These are phyloP conservation scores for Teratosphaeria destructans DNA, from an alignment of 2,329 filamentous ascomycete genomes.

Conservation along the genomic window DNA sequence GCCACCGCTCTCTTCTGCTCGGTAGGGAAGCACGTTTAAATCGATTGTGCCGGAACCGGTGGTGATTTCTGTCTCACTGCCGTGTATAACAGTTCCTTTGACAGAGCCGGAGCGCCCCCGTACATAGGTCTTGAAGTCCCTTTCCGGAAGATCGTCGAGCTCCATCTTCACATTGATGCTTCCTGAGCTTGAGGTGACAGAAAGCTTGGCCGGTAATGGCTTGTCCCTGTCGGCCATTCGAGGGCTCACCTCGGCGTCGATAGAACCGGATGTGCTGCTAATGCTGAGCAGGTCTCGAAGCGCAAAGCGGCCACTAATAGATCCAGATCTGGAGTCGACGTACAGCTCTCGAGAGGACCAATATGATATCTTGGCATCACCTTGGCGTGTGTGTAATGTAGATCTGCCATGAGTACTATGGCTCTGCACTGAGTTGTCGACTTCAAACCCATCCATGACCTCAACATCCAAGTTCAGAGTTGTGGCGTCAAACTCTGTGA, in stretches of 20 bases:
- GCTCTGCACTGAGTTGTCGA: neutral
- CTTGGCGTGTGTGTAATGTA: conserved; percentile 26
- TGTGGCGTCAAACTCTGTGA: conserved; percentile 26
- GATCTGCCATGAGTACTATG: conserved; percentile 20
- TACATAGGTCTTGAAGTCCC: conserved; percentile 32
- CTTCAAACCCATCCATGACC: conserved; percentile 23
- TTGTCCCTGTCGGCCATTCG: conserved; percentile 21
- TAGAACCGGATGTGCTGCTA: conserved; percentile 30
- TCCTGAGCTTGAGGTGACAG: conserved; percentile 26
- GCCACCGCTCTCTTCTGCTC: conserved; percentile 8
- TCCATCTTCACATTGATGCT: conserved; percentile 28
- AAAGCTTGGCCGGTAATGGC: conserved; percentile 28
- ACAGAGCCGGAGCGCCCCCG: conserved; percentile 30
- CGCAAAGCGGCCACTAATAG: conserved; percentile 32
- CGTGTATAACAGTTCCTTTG: conserved; percentile 31
- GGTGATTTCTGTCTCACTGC: conserved; percentile 26
- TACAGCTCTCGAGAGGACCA: conserved; percentile 29
- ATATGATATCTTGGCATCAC: conserved; percentile 22
- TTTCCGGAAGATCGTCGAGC: conserved; percentile 21
- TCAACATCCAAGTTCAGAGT: conserved; percentile 30
- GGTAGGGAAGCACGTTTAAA: conserved; percentile 28
- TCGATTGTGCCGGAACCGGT: conserved; percentile 30
- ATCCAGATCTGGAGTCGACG: conserved; percentile 30
- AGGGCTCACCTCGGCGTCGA: conserved; percentile 31
- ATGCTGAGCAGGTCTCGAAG: conserved; percentile 32